Evolutionary conservation across 768 basidiomycete genomes (phyloP).

Genomic region (Tulasnella sp.): DNA sequence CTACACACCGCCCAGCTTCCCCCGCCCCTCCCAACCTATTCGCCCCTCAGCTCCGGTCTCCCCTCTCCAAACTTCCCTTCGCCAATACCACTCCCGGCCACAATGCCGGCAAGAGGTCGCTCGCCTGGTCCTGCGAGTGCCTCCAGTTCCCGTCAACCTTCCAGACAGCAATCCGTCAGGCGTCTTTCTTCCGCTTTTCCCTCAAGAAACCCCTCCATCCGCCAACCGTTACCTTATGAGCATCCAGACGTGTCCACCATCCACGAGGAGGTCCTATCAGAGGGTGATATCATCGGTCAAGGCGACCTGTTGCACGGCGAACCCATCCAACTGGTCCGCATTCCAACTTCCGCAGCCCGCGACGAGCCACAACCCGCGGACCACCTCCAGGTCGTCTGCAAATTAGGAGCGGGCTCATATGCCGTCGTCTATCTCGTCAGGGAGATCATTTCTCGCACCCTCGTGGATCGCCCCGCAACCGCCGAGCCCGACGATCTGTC

Average conservation of each 20-base stretch:
- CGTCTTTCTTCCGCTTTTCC: conserved; percentile 12
- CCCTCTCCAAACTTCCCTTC: conserved; percentile 8
- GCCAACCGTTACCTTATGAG: neutral
- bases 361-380: conserved; percentile 18
- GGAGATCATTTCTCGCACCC: conserved; percentile 35
- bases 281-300: conserved; percentile 63
- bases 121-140: neutral
- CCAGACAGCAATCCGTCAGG: conserved; percentile 17
- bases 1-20: neutral
- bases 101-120: neutral
- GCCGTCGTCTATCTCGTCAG: conserved; percentile 89
- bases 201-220: neutral
- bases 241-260: conserved; percentile 22
- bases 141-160: conserved; percentile 14
- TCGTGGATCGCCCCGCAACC: neutral
- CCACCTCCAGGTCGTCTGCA: conserved; percentile 74
- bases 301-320: conserved; percentile 57
- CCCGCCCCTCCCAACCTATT: conserved; percentile 1
- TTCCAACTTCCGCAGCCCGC: conserved; percentile 29
- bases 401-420: conserved; percentile 80
- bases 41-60: conserved; percentile 7
- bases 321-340: conserved; percentile 41
- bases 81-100: neutral
- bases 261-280: conserved; percentile 48
- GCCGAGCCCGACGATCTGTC: neutral